These are phyloP conservation scores for Pleurotus giganteus DNA, from an alignment of 768 basidiomycete genomes.

Conservation along the genomic window DNA sequence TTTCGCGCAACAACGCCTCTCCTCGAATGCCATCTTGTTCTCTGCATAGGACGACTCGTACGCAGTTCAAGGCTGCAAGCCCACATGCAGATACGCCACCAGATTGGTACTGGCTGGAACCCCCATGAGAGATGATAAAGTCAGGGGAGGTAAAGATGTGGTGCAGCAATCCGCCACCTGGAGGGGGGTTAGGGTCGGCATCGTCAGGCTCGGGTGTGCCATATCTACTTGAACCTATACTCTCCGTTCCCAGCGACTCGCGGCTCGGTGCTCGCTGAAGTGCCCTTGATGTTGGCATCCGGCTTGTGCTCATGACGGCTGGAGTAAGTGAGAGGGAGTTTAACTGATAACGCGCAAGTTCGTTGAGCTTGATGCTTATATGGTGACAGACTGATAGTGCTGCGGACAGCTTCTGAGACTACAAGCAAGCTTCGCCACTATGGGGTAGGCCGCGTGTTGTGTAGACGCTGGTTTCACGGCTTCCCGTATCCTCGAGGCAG, in stretches of 20 bases:
- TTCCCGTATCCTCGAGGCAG: not conserved
- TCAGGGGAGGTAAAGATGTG: constrained; percentile 1
- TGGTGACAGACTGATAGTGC: too few relatives aligned
- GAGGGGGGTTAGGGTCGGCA: not conserved
- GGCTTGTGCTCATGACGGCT: too few relatives aligned
- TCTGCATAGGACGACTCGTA: constrained; percentile 43
- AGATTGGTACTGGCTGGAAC: constrained; percentile 2
- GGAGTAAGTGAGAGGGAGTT: too few relatives aligned
- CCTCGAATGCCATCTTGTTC: constrained; percentile 28
- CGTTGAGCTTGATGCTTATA: too few relatives aligned
- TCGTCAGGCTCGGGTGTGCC: not conserved
- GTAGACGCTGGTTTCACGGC: not conserved
- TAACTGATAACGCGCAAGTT: too few relatives aligned
- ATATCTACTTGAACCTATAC: not conserved
- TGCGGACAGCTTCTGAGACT: not conserved
- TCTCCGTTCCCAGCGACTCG: not conserved
- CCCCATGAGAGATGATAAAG: constrained; percentile 2
- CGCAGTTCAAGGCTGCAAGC: constrained; percentile 65
- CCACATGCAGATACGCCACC: constrained; percentile 46
- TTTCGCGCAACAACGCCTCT: constrained; percentile 26
- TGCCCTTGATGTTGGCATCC: not conserved
- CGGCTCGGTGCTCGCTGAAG: not conserved
- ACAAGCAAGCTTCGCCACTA: too few relatives aligned
- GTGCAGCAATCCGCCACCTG: not conserved
- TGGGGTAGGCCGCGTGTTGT: not conserved